Conservation (phyloP, 176 grass and related monocot genomes). For the Aegilops bicornis region DNA sequence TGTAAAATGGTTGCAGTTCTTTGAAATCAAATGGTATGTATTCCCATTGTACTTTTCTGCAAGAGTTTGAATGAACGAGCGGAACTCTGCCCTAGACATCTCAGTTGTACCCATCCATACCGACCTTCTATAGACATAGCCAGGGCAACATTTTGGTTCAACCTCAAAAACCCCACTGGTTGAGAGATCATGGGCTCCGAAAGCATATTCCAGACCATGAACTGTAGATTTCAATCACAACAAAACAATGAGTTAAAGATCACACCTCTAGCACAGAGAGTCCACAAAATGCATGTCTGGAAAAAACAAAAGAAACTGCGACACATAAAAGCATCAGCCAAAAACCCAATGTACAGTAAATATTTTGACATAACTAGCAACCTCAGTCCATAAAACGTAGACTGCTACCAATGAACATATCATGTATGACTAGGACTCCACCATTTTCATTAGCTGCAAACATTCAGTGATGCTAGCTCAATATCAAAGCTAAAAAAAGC, state of each 20-base stretch:
- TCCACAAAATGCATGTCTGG: neutral
- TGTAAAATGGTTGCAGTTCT: conserved; percentile 93
- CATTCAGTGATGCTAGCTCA: neutral
- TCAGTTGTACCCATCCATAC: conserved; percentile 60
- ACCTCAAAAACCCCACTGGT: conserved; percentile 82
- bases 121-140: conserved; percentile 65
- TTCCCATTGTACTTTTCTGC: conserved; percentile 71
- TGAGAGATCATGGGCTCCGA: conserved; percentile 76
- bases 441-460: neutral
- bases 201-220: conserved; percentile 76
- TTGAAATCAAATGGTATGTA: conserved; percentile 69
- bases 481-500: no score
- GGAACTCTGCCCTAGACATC: conserved; percentile 67
- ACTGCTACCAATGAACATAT: neutral
- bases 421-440: neutral
- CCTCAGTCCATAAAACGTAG: neutral
- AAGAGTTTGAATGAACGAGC: conserved; percentile 58
- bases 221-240: conserved; percentile 40
- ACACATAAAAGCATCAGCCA: neutral
- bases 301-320: neutral
- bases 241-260: conserved; percentile 13
- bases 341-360: neutral
- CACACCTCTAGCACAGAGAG: conserved; percentile 9
- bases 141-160: conserved; percentile 74
- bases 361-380: neutral